These are phyloP conservation scores for Tolypocladium guangdongense DNA, from an alignment of 2,329 filamentous ascomycete genomes.

Conservation along the genomic window DNA sequence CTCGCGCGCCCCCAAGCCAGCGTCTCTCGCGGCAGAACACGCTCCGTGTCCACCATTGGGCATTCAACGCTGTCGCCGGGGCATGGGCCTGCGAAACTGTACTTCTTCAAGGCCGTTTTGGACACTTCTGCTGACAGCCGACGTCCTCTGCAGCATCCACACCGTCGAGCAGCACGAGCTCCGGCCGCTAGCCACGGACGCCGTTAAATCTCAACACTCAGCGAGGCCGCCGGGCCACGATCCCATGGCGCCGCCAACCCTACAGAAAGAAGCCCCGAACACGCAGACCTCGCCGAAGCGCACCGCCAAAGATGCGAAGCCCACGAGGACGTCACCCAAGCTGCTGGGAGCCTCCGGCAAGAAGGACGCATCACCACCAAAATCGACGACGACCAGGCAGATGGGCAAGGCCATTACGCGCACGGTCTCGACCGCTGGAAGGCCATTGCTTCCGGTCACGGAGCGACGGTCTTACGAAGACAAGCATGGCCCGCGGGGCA, in stretches of 20 bases:
- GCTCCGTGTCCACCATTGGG: background rate
- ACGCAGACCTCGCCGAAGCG: conserved; percentile 4
- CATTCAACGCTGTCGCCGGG: background rate
- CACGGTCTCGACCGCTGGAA: conserved; percentile 13
- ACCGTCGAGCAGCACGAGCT: conserved; percentile 6
- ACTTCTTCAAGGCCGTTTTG: background rate
- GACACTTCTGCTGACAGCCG: background rate
- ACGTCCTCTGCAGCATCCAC: background rate
- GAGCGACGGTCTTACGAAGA: conserved; percentile 34
- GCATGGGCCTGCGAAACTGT: background rate
- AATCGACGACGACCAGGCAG: conserved; percentile 3
- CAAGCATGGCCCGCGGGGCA: conserved; percentile 25
- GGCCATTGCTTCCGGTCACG: conserved; percentile 32
- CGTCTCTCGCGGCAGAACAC: background rate
- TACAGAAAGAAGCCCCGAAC: background rate
- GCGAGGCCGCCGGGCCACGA: conserved; percentile 7
- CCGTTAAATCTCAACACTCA: conserved; percentile 7
- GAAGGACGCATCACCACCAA: conserved; percentile 6
- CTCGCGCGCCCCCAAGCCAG: background rate
- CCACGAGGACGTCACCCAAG: conserved; percentile 2
- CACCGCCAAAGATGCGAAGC: conserved; percentile 2
- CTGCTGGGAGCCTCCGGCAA: background rate
- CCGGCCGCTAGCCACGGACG: conserved; percentile 10
- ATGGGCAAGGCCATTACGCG: conserved; percentile 4
- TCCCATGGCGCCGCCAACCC: background rate